phyloP scores from a whole-genome alignment of 2,329 filamentous ascomycete genomes.

The Hypoxylon rubiginosum region DNA sequence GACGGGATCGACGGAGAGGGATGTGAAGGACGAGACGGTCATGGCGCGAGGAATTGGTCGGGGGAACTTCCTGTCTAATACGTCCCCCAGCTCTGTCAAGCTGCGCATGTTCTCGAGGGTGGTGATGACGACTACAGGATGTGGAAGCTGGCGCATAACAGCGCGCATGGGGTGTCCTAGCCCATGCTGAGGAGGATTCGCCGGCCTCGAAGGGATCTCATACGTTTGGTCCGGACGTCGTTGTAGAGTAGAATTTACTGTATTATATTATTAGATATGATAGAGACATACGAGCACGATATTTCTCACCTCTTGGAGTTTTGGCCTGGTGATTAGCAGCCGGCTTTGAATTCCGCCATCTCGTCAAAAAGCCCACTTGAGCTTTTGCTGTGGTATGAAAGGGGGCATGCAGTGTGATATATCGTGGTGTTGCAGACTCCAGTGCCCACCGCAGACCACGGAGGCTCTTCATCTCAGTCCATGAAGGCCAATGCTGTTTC shows the following conservation, averaged over 20 bases:
- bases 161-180: constrained; percentile 64
- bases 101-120: constrained; percentile 55
- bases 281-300: neutral
- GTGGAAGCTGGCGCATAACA: constrained; percentile 67
- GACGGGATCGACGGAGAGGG: constrained; percentile 64
- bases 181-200: constrained; percentile 22
- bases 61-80: constrained; percentile 24
- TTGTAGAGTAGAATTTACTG: constrained; percentile 9
- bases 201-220: neutral
- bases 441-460: constrained; percentile 46
- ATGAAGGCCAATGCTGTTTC: constrained; percentile 40
- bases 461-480: constrained; percentile 50
- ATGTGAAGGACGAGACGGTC: constrained; percentile 73
- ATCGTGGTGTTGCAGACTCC: constrained; percentile 39
- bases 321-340: constrained; percentile 6
- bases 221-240: neutral
- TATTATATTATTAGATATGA: constrained; percentile 5
- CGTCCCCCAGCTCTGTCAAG: constrained; percentile 28
- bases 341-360: constrained; percentile 10
- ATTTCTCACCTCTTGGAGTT: constrained; percentile 23
- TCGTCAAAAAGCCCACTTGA: constrained; percentile 21
- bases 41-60: constrained; percentile 60
- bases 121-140: constrained; percentile 70
- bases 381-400: constrained; percentile 8
- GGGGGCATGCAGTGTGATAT: constrained; percentile 11